These are phyloP conservation scores for Colletotrichum gigasporum DNA, from an alignment of 2,329 filamentous ascomycete genomes.

Conservation along the genomic window DNA sequence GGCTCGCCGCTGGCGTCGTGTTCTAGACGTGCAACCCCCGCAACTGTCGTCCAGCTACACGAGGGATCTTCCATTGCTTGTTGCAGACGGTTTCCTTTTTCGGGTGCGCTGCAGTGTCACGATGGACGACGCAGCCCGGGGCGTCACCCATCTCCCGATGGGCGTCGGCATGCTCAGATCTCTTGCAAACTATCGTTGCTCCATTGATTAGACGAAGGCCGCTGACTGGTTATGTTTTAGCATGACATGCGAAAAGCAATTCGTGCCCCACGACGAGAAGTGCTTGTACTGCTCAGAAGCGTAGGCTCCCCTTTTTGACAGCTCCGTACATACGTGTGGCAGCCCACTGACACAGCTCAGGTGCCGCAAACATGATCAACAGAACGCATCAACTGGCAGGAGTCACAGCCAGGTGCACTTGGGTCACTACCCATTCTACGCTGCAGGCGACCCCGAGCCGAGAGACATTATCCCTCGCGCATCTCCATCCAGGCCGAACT, in stretches of 20 bases:
- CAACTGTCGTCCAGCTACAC: constrained; percentile 11
- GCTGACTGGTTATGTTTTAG: constrained; percentile 50
- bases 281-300: constrained; percentile 71
- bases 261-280: constrained; percentile 65
- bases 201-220: constrained; percentile 37
- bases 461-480: constrained; percentile 72
- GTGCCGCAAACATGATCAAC: constrained; percentile 61
- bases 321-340: not conserved
- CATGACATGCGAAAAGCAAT: constrained; percentile 75
- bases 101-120: constrained; percentile 41
- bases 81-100: constrained; percentile 34
- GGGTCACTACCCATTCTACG: constrained; percentile 54
- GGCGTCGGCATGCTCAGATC: constrained; percentile 27
- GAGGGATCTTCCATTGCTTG: constrained; percentile 18
- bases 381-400: constrained; percentile 22
- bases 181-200: constrained; percentile 39
- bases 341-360: constrained; percentile 41
- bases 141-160: constrained; percentile 20
- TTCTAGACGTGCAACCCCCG: constrained; percentile 18
- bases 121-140: constrained; percentile 38
- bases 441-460: constrained; percentile 58
- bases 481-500: constrained; percentile 68
- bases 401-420: constrained; percentile 17
- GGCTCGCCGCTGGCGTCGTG: constrained; percentile 21
- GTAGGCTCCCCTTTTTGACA: constrained; percentile 52